Percentiles rank a stretch among this genome's conserved stretches.
These are phyloP conservation scores for Pseudogymnoascus destructans DNA, from an alignment of 2,329 filamentous ascomycete species.

Conservation along the genomic window DNA sequence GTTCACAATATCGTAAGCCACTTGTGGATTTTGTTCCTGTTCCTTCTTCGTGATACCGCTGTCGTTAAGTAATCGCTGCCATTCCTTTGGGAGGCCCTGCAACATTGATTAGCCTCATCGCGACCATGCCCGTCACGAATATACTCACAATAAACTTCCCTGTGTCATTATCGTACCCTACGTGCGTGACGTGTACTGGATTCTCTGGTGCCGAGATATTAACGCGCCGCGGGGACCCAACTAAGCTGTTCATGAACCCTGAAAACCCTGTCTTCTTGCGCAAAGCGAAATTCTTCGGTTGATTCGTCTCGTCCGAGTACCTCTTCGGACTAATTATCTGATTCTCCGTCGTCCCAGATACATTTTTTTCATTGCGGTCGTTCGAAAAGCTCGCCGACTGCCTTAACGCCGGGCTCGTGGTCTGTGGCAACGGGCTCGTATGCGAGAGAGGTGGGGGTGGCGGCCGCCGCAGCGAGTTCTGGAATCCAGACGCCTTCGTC, in stretches of 20 bases:
- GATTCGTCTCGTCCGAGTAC: slow-evolving; percentile 64
- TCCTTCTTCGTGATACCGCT: slow-evolving; percentile 95
- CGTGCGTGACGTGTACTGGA: slow-evolving; percentile 93
- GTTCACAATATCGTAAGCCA: slow-evolving; percentile 86
- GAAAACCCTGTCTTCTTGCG: slow-evolving; percentile 85
- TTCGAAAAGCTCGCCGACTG: slow-evolving; percentile 53
- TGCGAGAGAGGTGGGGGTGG: slow-evolving; percentile 35
- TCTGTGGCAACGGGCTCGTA: slow-evolving; percentile 40
- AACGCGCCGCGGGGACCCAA: slow-evolving; percentile 77
- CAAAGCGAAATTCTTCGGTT: slow-evolving; percentile 43
- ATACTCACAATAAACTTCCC: slow-evolving; percentile 75
- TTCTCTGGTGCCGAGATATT: slow-evolving; percentile 97
- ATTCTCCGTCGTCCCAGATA: slow-evolving; percentile 32
- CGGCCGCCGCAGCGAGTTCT: slow-evolving; percentile 28
- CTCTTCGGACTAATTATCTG: slow-evolving; percentile 48
- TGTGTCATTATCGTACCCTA: slow-evolving; percentile 91
- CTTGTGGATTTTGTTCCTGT: slow-evolving; percentile 87
- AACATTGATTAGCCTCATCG: slow-evolving; percentile 7
- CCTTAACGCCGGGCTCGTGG: slow-evolving; percentile 44
- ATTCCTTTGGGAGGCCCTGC: slow-evolving; percentile 90
- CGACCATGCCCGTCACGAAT: background rate
- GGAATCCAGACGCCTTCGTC: slow-evolving; percentile 24
- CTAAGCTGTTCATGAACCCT: slow-evolving; percentile 69
- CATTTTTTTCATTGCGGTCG: slow-evolving; percentile 35
- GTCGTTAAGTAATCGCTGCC: slow-evolving; percentile 90